Evolutionary conservation across 2,329 filamentous ascomycete genomes (phyloP).

Genomic region (Cylindrodendrum hubeiense): DNA sequence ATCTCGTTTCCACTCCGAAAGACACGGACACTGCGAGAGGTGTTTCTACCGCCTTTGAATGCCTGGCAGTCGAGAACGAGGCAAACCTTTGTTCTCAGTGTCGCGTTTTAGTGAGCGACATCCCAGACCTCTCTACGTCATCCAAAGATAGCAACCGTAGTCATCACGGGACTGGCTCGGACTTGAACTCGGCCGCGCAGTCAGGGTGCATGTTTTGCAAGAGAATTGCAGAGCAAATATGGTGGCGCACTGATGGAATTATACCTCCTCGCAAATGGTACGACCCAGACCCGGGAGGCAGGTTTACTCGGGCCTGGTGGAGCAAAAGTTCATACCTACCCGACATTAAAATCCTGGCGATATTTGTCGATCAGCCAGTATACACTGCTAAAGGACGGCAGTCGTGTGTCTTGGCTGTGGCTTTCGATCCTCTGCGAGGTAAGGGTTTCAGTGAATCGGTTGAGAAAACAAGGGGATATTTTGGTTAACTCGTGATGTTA

Average conservation of each 20-base stretch:
- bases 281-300: no score
- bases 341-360: neutral
- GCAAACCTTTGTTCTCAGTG: no score
- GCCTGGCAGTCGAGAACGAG: no score
- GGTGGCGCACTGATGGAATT: neutral
- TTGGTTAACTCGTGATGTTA: neutral
- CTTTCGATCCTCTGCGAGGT: neutral
- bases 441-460: no score
- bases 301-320: no score
- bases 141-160: neutral
- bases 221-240: neutral
- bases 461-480: neutral
- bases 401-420: neutral
- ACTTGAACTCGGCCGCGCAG: neutral
- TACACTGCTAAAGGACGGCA: neutral
- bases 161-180: neutral
- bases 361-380: neutral
- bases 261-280: no score
- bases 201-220: neutral
- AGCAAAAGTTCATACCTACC: neutral
- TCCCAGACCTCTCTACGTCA: no score
- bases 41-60: no score
- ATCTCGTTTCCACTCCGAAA: no score
- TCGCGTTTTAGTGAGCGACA: neutral
- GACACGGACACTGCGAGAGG: no score